phyloP scores from a whole-genome alignment of 257 asterid species.

The Solanum etuberosum region DNA sequence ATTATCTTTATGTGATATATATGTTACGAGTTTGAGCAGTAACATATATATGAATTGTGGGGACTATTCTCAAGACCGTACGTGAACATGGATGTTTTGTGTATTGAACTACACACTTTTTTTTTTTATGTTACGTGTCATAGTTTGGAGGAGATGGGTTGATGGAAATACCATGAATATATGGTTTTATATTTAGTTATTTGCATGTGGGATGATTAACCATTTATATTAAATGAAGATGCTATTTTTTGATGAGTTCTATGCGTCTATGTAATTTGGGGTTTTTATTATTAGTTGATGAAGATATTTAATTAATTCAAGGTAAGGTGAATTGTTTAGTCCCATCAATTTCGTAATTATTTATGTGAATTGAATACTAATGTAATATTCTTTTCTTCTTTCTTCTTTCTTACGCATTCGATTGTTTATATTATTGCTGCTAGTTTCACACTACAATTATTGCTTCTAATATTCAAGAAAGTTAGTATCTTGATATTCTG shows the following conservation, averaged over 20 bases:
- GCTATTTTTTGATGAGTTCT: neutral
- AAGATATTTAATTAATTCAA: neutral
- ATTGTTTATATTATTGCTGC: neutral
- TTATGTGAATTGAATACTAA: neutral
- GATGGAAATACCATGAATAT: neutral
- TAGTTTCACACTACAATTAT: neutral
- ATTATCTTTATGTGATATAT: neutral
- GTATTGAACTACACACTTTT: rapidly evolving
- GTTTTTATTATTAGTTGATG: neutral
- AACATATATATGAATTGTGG: no score
- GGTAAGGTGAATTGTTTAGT: neutral
- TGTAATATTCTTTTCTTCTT: neutral
- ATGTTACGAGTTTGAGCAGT: neutral
- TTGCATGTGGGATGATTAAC: neutral
- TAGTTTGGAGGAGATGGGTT: neutral
- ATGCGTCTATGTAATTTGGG: neutral
- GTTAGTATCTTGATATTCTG: neutral
- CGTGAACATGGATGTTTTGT: neutral
- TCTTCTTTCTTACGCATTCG: neutral
- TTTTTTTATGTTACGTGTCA: neutral
- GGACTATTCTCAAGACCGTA: rapidly evolving
- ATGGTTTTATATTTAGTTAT: neutral
- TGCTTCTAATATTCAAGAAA: neutral
- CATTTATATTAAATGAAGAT: neutral
- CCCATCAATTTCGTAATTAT: neutral